Base-by-base conservation (phyloP, 2,329 filamentous ascomycete species). In the Beauveria scarabaeidicola region DNA sequence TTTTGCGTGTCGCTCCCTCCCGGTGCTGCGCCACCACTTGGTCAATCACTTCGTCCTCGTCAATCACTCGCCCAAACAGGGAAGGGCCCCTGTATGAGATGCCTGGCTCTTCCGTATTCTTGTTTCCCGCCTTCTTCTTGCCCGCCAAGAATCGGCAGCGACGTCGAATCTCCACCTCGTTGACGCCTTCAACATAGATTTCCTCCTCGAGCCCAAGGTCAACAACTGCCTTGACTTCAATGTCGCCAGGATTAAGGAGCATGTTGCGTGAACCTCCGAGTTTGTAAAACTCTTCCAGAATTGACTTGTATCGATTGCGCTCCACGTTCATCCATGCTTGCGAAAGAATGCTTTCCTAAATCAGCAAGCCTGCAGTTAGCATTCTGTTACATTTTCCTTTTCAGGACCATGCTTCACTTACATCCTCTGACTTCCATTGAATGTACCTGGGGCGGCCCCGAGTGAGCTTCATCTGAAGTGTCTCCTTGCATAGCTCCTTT, bases 401-500 rank as follows among this genome's bases (percentile, higher is more conserved):
- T 17, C 17, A 15, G 4, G 23, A 27, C n/a, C 9, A 43, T 29
- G 15, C 10, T 23, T 10, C n/a, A 70, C 80, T 75, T 69, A 83
- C 81, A 70, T 84, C 81, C 62, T 65, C 67, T 10, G 70, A 63
- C 2, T 78, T 74, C 81, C 81, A 83, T 1, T 75, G 67, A 13
- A 76, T 72, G 56, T 78, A 78, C 62, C 77, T 79, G 58, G 77
- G 70, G 21, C 81, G 76, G 3, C 76, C 76, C 7, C 81, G 75
- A 13, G 77, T 77, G 44, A 82, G 74, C 66, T 78, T 80, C 81
- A 84, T 84, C 64, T 84, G 81, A 5, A 84, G 72, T 53, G 76
- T 75, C 52, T 81, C 78, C 63, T 80, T 78, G 41, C 75, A 73
- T 6, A 71, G 72, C 15, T 70, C 69, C 61, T 74, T 71, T 10